Conservation (phyloP, 768 basidiomycete species). For the Lactarius hengduanensis region DNA sequence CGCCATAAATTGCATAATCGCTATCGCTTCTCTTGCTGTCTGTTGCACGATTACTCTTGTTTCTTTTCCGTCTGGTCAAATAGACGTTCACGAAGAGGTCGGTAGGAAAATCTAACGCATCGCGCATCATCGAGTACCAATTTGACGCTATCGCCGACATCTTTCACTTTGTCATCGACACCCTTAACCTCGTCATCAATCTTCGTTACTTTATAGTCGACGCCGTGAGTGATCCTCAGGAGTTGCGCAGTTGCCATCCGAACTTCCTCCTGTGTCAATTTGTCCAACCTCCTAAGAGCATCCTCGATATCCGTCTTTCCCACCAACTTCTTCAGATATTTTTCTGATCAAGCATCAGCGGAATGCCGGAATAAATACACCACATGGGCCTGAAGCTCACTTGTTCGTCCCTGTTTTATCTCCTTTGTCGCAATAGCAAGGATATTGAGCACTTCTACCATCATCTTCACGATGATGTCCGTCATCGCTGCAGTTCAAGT, state of each 20-base stretch:
- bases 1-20: neutral
- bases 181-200: neutral
- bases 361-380: no score
- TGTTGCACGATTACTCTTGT: neutral
- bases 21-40: neutral
- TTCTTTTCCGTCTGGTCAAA: neutral
- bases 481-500: neutral
- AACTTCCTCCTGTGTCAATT: neutral
- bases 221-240: neutral
- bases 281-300: neutral
- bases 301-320: conserved; percentile 4
- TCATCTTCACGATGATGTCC: conserved; percentile 2
- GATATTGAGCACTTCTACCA: conserved; percentile 8
- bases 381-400: neutral
- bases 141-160: neutral
- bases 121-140: neutral
- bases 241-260: neutral
- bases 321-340: neutral
- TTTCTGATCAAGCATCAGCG: neutral
- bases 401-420: conserved; percentile 4
- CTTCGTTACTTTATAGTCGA: neutral
- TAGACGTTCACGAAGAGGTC: neutral
- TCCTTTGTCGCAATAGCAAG: neutral
- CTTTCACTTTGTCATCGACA: neutral
- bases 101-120: neutral